Evolutionary conservation across 2,329 filamentous ascomycete species (phyloP).

Genomic region (Mycosphaerella arachidis): DNA sequence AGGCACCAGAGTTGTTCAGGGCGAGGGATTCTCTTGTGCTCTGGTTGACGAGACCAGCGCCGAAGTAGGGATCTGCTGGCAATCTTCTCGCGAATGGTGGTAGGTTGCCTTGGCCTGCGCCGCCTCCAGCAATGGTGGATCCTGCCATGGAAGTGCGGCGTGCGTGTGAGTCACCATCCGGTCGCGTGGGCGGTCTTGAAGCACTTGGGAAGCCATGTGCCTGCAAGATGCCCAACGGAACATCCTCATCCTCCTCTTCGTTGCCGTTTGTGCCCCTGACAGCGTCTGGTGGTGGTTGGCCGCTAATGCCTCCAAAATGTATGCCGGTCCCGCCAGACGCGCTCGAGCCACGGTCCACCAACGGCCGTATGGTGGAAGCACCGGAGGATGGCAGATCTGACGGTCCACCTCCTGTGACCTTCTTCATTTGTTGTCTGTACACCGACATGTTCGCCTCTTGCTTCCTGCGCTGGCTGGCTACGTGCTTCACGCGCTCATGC

Average conservation of each 20-base stretch:
- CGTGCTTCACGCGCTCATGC: conserved; percentile 65
- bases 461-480: conserved; percentile 73
- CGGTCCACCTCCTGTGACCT: conserved; percentile 73
- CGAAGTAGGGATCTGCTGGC: conserved; percentile 79
- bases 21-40: conserved; percentile 70
- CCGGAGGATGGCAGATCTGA: conserved; percentile 40
- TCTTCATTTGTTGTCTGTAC: conserved; percentile 95
- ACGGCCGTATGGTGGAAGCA: conserved; percentile 46
- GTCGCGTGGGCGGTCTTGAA: conserved; percentile 66
- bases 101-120: conserved; percentile 50
- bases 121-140: conserved; percentile 43
- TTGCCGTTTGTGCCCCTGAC: conserved; percentile 40
- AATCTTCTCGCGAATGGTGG: conserved; percentile 79
- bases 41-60: conserved; percentile 69
- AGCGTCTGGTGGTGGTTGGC: conserved; percentile 25
- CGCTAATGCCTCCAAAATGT: conserved; percentile 31
- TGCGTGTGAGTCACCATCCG: conserved; percentile 55
- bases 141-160: conserved; percentile 42
- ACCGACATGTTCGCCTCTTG: conserved; percentile 87
- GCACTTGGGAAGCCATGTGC: conserved; percentile 84
- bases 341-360: conserved; percentile 50
- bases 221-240: conserved; percentile 78
- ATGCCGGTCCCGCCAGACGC: conserved; percentile 19
- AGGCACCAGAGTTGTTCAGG: conserved; percentile 46
- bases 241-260: conserved; percentile 74